Percentiles rank a stretch among this genome's conserved stretches.
Evolutionary conservation across 495 filamentous ascomycete genomes (phyloP).

Genomic region (Thermothielavioides terrestris): DNA sequence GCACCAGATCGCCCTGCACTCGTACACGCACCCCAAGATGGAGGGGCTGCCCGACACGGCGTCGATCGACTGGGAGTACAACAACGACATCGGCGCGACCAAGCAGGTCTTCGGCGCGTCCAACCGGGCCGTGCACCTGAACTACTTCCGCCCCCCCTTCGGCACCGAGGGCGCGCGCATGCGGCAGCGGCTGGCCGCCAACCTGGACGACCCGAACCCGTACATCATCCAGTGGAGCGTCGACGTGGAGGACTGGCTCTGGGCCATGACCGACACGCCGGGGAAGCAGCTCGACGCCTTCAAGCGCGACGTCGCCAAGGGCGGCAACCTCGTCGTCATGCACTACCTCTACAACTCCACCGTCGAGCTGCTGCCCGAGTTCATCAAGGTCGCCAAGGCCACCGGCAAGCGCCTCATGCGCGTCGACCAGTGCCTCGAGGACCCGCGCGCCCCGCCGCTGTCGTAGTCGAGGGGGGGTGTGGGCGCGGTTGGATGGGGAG

Average conservation of each 20-base stretch:
- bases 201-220: constrained; percentile 36
- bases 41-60: constrained; percentile 51
- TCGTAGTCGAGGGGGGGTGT: background rate
- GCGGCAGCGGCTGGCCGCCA: constrained; percentile 51
- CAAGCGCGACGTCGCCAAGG: constrained; percentile 52
- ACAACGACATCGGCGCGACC: constrained; percentile 52
- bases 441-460: constrained; percentile 56
- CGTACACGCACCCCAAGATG: constrained; percentile 66
- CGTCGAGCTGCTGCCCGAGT: constrained; percentile 56
- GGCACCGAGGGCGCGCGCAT: constrained; percentile 66
- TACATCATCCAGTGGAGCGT: constrained; percentile 67
- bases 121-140: constrained; percentile 28
- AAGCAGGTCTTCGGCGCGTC: constrained; percentile 38
- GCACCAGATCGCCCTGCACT: constrained; percentile 70
- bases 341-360: constrained; percentile 66
- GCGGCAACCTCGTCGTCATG: constrained; percentile 68
- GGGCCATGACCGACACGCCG: constrained; percentile 55
- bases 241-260: constrained; percentile 74
- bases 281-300: constrained; percentile 71
- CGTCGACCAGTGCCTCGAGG: constrained; percentile 71
- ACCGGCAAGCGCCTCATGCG: constrained; percentile 64
- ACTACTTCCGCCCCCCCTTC: constrained; percentile 71
- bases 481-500: background rate
- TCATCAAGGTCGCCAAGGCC: constrained; percentile 59
- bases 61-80: constrained; percentile 63